phyloP scores from a whole-genome alignment of 352 stramenopile species.

The Chloridella minuta region DNA sequence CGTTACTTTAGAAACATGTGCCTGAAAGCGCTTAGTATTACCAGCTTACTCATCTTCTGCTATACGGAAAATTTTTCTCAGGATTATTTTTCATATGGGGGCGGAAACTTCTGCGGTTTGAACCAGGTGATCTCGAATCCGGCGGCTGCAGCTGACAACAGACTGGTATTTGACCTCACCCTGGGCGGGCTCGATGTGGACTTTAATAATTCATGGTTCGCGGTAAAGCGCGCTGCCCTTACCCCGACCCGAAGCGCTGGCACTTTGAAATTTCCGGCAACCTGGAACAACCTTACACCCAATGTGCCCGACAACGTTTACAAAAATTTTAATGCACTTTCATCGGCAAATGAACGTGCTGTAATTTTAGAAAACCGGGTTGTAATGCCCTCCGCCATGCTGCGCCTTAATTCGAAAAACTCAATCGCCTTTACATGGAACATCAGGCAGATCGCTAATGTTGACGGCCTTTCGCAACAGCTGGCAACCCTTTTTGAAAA shows the following conservation, averaged over 20 bases:
- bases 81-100: too few relatives aligned
- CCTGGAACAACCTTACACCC: too few relatives aligned
- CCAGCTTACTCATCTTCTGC: too few relatives aligned
- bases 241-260: too few relatives aligned
- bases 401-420: neutral
- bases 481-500: too few relatives aligned
- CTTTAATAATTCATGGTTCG: neutral
- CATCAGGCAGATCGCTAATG: neutral
- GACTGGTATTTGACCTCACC: neutral
- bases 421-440: neutral
- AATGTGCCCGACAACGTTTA: too few relatives aligned
- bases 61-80: too few relatives aligned
- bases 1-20: too few relatives aligned
- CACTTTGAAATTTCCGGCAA: neutral
- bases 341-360: neutral
- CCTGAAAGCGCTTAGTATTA: too few relatives aligned
- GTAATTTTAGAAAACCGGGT: neutral
- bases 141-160: neutral
- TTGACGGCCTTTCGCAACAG: neutral
- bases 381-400: neutral
- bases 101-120: too few relatives aligned
- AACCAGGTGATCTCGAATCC: neutral
- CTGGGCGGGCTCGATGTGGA: neutral
- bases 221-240: neutral
- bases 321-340: too few relatives aligned